A percentile compares a stretch with the other conserved stretches of the same genome.
These are phyloP conservation scores for Venturia asperata DNA, from an alignment of 2,329 filamentous ascomycete species.

Conservation along the genomic window DNA sequence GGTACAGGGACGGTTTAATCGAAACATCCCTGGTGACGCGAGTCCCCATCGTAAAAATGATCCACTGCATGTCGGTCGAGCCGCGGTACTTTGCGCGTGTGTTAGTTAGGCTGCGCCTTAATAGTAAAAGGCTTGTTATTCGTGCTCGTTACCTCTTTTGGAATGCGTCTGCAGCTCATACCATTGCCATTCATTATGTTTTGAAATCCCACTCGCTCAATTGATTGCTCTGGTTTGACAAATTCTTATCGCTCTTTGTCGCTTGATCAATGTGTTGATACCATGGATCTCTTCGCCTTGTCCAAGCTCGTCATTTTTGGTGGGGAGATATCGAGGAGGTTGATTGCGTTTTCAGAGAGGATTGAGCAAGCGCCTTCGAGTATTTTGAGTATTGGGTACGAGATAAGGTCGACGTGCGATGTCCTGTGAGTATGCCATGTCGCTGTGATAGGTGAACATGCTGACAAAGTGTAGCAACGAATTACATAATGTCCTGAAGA, in stretches of 20 bases:
- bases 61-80: not conserved
- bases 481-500: conserved; percentile 11
- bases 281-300: conserved; percentile 13
- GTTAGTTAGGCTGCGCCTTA: not conserved
- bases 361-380: conserved; percentile 11
- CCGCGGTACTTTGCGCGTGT: not conserved
- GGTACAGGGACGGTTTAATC: conserved; percentile 6
- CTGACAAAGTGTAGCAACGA: conserved; percentile 11
- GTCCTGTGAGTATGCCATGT: conserved; percentile 2
- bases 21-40: conserved; percentile 14
- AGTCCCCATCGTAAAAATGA: conserved; percentile 4
- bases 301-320: conserved; percentile 13
- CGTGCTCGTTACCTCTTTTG: not conserved
- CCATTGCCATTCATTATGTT: conserved; percentile 3
- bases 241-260: not conserved
- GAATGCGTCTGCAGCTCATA: not conserved
- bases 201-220: not conserved
- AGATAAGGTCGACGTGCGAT: conserved; percentile 17
- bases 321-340: conserved; percentile 12
- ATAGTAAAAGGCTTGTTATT: not conserved
- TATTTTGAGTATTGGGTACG: conserved; percentile 12
- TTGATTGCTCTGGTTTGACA: not conserved
- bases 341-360: conserved; percentile 6
- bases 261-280: not conserved
- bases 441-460: not conserved